These are phyloP conservation scores for Dictyostelium intermedium DNA, from an alignment of 78 protist species.

Conservation along the genomic window DNA sequence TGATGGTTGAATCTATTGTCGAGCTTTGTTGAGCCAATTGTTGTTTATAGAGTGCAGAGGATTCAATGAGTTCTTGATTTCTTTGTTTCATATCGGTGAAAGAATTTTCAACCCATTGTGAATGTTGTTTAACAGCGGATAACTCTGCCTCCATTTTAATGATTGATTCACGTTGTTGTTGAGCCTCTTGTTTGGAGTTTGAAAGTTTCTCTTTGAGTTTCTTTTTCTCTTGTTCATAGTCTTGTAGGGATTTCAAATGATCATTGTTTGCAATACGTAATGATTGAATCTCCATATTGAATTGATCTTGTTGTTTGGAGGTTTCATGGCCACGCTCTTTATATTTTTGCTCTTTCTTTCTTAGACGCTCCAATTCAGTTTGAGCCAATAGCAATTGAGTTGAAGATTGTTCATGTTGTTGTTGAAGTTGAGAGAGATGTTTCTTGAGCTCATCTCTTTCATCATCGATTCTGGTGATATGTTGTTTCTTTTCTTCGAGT, in stretches of 20 bases:
- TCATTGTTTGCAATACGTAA: not conserved
- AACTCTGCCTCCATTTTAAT: constrained; percentile 56
- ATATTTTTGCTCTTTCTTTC: not conserved
- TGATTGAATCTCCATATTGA: not conserved
- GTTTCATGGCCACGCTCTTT: not conserved
- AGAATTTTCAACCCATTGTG: constrained; percentile 33
- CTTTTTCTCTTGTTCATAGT: constrained; percentile 7
- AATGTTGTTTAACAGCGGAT: not conserved
- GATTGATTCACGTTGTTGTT: not conserved
- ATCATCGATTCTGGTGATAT: not conserved
- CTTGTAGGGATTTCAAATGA: not conserved
- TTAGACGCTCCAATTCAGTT: not conserved
- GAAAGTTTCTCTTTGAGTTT: constrained; percentile 33
- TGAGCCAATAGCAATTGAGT: not conserved
- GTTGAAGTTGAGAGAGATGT: not conserved
- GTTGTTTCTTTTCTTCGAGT: constrained; percentile 32
- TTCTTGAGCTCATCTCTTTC: not conserved
- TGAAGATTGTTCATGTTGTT: not conserved
- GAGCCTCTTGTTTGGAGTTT: not conserved
- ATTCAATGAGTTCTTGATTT: constrained; percentile 33
- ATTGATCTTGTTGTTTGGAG: not conserved
- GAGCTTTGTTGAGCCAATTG: not conserved
- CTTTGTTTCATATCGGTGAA: constrained; percentile 29
- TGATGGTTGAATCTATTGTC: not conserved
- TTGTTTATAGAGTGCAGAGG: not conserved